Evolutionary conservation across 2,329 filamentous ascomycete species (phyloP).

Genomic region (Alternaria sp.): DNA sequence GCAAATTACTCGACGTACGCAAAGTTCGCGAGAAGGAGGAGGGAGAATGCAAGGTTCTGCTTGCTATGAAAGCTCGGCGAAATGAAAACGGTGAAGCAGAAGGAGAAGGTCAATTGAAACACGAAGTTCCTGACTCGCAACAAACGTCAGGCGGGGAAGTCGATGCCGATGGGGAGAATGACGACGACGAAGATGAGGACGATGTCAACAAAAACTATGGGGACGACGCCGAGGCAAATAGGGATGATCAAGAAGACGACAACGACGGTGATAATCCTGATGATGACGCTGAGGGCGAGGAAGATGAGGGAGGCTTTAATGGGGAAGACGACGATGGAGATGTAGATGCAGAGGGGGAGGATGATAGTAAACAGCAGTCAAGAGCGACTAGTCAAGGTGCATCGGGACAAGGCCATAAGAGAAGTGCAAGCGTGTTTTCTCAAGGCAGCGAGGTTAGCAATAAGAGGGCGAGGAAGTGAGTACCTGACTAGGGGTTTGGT

Average conservation of each 20-base stretch:
- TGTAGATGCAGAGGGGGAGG: constrained; percentile 46
- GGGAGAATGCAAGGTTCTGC: constrained; percentile 61
- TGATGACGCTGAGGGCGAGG: constrained; percentile 33
- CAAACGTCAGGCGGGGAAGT: constrained; percentile 32
- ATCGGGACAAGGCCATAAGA: constrained; percentile 64
- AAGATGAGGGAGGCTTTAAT: constrained; percentile 17
- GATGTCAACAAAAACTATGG: constrained; percentile 26
- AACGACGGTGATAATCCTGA: constrained; percentile 42
- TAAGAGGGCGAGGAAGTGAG: constrained; percentile 45
- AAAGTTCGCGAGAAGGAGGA: constrained; percentile 81
- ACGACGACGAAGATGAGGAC: constrained; percentile 20
- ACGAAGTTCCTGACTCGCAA: constrained; percentile 30
- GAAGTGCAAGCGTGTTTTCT: constrained; percentile 84
- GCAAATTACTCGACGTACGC: constrained; percentile 73
- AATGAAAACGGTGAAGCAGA: constrained; percentile 19
- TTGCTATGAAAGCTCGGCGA: constrained; percentile 48
- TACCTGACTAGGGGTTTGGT: not conserved
- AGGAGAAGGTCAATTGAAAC: constrained; percentile 25
- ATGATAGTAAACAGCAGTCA: constrained; percentile 41
- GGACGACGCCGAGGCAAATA: constrained; percentile 35
- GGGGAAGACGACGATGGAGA: constrained; percentile 45
- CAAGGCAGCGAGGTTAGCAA: constrained; percentile 49
- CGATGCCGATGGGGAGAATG: constrained; percentile 28
- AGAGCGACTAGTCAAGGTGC: constrained; percentile 36
- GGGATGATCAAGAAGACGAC: constrained; percentile 26